Evolutionary conservation across 1,139 yeast genomes (phyloP), one percentile per base, ranked within the genome.

Genomic region (Candida sanyaensis): DNA sequence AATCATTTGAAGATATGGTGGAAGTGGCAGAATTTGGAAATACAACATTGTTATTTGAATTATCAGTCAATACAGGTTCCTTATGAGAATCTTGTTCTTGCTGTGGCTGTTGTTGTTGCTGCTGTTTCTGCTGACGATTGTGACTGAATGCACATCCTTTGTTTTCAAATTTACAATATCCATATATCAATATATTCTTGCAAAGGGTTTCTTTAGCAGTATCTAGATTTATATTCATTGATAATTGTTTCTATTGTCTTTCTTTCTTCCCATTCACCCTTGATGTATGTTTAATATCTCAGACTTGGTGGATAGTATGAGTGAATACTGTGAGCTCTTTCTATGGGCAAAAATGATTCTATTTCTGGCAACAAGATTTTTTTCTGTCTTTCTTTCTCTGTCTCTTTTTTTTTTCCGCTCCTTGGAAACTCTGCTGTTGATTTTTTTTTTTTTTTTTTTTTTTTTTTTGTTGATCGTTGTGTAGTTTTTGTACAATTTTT

Each of bases 81-180:
- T 30, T 45, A 13, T 13, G 40, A 13, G 30, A 8, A 4, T 11
- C 42, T 10, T 42, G 41, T 8, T 27, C 37, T 21, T 37, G 43
- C 12, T 39, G 47, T 40, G 38, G 48, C 24, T 36, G 49, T 39
- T 17, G 58, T 13, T 40, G 45, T 36, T 43, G 44, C n/a, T 38
- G 41, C 27, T 46, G 44, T 30, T 54, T 50, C 27, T 37, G 53
- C 23, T 62, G 51, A 56, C 58, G 59, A 42, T 80, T 82, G 60
- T 90, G 97, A 47, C 82, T 83, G 63, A 89, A 90, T 2, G 87
- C 88, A 64, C 97, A 90, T 17, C 97, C 96, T 61, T 89, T 90
- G 57, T 88, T 88, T 57, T 88, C 93, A 68, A 81, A 90, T 65
- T 89, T 89, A 73, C 97, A 91, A 60, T 80, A 89, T 8, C 97